These are phyloP conservation scores for Russula earlei DNA, from an alignment of 768 basidiomycete genomes.

Conservation along the genomic window DNA sequence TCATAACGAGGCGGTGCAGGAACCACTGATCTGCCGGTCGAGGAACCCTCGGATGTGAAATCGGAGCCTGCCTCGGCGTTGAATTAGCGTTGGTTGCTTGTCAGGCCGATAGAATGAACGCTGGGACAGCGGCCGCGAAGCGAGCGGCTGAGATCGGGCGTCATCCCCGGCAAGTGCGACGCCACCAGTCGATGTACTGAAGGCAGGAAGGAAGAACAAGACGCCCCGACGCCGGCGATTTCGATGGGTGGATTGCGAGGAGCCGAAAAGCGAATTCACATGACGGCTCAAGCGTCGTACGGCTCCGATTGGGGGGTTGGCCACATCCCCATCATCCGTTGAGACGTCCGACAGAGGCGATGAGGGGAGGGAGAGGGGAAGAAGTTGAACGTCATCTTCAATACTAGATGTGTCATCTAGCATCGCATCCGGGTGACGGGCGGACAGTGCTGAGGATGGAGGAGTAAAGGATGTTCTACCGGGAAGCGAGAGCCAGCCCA, in stretches of 20 bases:
- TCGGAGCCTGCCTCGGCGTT: not conserved
- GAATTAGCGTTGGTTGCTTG: not conserved
- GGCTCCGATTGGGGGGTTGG: constrained; percentile 40
- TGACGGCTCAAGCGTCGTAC: constrained; percentile 47
- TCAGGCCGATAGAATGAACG: constrained; percentile 11
- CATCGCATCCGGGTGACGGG: not conserved
- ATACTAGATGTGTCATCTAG: constrained; percentile 1
- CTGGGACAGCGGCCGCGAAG: constrained; percentile 5
- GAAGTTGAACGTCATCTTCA: constrained; percentile 40
- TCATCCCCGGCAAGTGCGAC: constrained; percentile 23
- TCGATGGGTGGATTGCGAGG: constrained; percentile 20
- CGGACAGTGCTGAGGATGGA: constrained; percentile 1
- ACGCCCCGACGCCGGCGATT: constrained; percentile 40
- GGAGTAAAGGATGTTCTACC: constrained; percentile 8
- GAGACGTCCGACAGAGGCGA: constrained; percentile 40
- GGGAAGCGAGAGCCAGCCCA: constrained; percentile 47
- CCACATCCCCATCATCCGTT: constrained; percentile 33
- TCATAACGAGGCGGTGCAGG: constrained; percentile 10
- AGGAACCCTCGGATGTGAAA: not conserved
- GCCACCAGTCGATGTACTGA: constrained; percentile 36
- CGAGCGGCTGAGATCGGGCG: not conserved
- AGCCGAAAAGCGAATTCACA: constrained; percentile 37
- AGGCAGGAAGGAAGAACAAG: constrained; percentile 72
- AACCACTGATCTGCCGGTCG: not conserved
- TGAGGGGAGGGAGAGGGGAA: constrained; percentile 56